Evolutionary conservation across 202 grass and related monocot species (phyloP), one percentile per base, ranked within the genome.

Genomic region (Hordeum pubiflorum): DNA sequence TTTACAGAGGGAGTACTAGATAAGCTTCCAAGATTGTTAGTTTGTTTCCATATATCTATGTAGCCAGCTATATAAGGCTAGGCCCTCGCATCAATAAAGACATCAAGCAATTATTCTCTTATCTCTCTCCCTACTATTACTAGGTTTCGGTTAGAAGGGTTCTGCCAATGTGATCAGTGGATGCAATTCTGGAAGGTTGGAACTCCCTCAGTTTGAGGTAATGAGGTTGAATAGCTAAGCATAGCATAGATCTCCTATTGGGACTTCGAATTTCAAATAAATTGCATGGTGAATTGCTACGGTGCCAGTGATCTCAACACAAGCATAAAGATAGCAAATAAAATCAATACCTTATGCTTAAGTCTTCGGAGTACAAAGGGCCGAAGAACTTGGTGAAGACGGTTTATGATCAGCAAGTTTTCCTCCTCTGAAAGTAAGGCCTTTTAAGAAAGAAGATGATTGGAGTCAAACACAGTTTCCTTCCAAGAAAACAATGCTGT

Each of bases 371-470:
- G 96, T 58, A 99, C 96, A 90, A 99, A 99, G 10, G 96, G 96
- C 62, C 96, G 96, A 91, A 99, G 96, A 93, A 99, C 96, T 87
- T 99, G 96, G 67, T 99, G 96, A 85, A 99, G 96, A 34, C 96
- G 92, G 82, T 99, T 99, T 90, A 99, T 99, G 80, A 99, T 99
- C 59, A 99, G 62, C 88, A 99, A 92, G 87, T 99, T 99, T 87
- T 99, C 96, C 81, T 99, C 96, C 85, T 99, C 96, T 32, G 96
- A 99, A 58, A 99, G 89, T 75, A 99, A 96, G 87, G 92, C 89
- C 96, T 99, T 87, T 31, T 85, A 56, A 85, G 39, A 92, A 27
- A 58, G 55, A 88, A 77, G 9, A 76, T 69, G 75, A 63, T 24
- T 55, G 8, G 3, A 37, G 81, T 77, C 65, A 76, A 78, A 83